Evolutionary conservation across 2,329 filamentous ascomycete genomes (phyloP).

Genomic region (Colletotrichum ledebouriae): DNA sequence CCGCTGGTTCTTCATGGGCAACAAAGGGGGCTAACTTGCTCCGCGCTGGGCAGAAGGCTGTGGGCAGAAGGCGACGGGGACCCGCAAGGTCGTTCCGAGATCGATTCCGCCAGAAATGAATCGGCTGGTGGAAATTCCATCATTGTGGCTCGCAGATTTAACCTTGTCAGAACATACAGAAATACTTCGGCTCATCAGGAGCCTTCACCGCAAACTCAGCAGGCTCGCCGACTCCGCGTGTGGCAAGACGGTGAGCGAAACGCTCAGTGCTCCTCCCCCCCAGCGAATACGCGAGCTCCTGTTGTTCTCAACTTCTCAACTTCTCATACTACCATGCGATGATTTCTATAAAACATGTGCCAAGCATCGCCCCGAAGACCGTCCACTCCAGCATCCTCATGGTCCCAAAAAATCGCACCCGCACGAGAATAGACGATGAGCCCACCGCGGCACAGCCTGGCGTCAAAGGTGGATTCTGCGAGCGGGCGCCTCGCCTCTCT

Average conservation of each 20-base stretch:
- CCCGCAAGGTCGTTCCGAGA: not conserved
- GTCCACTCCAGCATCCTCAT: not conserved
- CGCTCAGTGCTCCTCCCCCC: too few relatives aligned
- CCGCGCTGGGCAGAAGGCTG: slow-evolving; percentile 4
- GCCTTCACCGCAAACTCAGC: slow-evolving; percentile 4
- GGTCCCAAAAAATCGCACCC: not conserved
- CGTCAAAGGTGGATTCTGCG: slow-evolving; percentile 1
- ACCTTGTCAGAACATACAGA: not conserved
- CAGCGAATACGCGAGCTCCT: not conserved
- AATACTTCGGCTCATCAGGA: slow-evolving; percentile 2
- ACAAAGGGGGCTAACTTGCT: not conserved
- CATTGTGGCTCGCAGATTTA: not conserved
- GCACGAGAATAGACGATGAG: not conserved
- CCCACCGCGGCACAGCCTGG: not conserved
- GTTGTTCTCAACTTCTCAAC: too few relatives aligned
- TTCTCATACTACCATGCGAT: not conserved
- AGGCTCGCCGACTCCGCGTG: not conserved
- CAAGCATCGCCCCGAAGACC: not conserved
- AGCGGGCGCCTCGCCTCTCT: slow-evolving; percentile 10
- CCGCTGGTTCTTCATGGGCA: not conserved
- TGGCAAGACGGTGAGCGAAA: not conserved
- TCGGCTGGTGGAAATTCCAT: not conserved
- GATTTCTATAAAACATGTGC: not conserved
- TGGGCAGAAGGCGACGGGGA: not conserved
- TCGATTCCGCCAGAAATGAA: slow-evolving; percentile 10